Evolutionary conservation across 2,329 filamentous ascomycete species (phyloP).

Genomic region (Aspergillus sp.): DNA sequence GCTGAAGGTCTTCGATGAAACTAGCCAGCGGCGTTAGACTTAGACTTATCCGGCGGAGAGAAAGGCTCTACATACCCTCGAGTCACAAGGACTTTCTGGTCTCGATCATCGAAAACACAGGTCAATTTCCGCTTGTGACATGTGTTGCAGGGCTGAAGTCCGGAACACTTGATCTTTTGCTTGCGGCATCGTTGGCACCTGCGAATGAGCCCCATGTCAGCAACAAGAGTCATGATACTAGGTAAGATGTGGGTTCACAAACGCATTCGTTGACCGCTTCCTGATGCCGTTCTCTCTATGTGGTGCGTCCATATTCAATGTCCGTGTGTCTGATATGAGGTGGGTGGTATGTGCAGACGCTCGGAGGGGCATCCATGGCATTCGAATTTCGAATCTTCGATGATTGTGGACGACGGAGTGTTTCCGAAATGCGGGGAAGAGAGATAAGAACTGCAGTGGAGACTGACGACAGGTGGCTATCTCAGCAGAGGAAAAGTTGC

Average conservation of each 20-base stretch:
- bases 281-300: conserved; percentile 28
- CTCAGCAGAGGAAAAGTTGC: conserved; percentile 3
- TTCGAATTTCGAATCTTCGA: background rate
- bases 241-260: conserved; percentile 11
- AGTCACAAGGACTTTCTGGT: conserved; percentile 56
- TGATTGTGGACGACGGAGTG: conserved; percentile 6
- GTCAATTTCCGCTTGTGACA: conserved; percentile 50
- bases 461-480: background rate
- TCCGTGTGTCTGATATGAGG: background rate
- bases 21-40: conserved; percentile 22
- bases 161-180: conserved; percentile 54
- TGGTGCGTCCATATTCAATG: conserved; percentile 14
- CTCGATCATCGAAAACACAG: conserved; percentile 52
- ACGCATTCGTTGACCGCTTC: conserved; percentile 42
- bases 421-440: conserved; percentile 10
- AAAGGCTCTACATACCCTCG: conserved; percentile 42
- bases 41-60: background rate
- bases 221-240: background rate
- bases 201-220: conserved; percentile 3
- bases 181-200: conserved; percentile 52
- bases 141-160: conserved; percentile 48
- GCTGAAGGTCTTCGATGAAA: conserved; percentile 43
- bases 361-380: background rate
- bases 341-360: background rate
- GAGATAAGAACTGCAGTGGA: background rate